Evolutionary conservation across 108 stramenopile species (phyloP).

Genomic region (Skeletonema marinoi): DNA sequence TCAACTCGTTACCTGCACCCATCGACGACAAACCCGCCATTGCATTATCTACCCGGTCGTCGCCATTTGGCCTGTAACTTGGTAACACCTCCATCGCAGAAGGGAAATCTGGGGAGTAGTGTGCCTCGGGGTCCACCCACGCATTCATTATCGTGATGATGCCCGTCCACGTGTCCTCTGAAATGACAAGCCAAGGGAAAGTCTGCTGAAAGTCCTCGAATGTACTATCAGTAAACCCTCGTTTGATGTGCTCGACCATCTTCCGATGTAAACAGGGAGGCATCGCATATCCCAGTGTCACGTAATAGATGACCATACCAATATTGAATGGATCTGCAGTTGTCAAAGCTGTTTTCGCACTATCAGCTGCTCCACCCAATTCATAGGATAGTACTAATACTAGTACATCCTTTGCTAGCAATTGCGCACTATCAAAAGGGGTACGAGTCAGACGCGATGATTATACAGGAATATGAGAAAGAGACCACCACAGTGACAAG

Average conservation of each 20-base stretch:
- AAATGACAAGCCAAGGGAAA: conserved; percentile 18
- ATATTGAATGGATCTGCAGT: conserved; percentile 11
- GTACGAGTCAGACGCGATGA: too few species aligned
- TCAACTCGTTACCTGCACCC: conserved; percentile 10
- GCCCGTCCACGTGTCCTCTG: conserved; percentile 6
- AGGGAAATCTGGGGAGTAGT: conserved; percentile 9
- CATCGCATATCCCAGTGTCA: conserved; percentile 24
- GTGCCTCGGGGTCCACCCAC: conserved; percentile 23
- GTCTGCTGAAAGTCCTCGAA: conserved; percentile 4
- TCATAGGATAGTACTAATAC: conserved; percentile 18
- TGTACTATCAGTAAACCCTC: conserved; percentile 13
- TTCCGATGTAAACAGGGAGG: conserved; percentile 9
- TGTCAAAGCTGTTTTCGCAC: neutral
- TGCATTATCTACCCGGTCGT: neutral
- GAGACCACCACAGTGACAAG: too few species aligned
- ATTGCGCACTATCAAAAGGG: neutral
- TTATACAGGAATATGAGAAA: too few species aligned
- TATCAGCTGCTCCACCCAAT: conserved; percentile 8
- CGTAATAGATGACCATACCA: conserved; percentile 10
- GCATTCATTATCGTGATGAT: conserved; percentile 12
- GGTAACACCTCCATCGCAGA: neutral
- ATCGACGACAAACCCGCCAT: conserved; percentile 1
- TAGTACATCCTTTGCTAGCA: conserved; percentile 21
- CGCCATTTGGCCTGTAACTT: neutral
- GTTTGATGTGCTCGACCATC: conserved; percentile 19